These are phyloP conservation scores for Cystobasidiaceae sp. DNA, from an alignment of 1,284 basidiomycete genomes.

Conservation along the genomic window DNA sequence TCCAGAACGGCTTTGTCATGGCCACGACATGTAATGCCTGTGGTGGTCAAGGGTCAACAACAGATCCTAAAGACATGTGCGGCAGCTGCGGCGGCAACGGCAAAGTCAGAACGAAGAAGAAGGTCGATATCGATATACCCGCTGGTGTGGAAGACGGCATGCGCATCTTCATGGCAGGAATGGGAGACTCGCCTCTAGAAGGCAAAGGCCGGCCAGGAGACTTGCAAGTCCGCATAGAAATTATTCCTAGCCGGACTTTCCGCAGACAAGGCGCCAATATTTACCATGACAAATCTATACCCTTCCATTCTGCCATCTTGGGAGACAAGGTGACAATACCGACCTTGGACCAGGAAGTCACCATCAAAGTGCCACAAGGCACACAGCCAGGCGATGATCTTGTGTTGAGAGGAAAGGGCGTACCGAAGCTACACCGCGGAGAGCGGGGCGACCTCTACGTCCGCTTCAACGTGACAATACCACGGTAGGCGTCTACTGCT, in stretches of 20 bases:
- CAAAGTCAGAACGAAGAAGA: conserved; percentile 72
- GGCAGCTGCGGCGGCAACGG: conserved; percentile 78
- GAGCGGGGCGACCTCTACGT: conserved; percentile 79
- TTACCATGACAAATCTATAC: conserved; percentile 85
- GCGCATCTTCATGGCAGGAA: conserved; percentile 75
- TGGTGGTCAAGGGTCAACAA: conserved; percentile 71
- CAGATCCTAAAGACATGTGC: conserved; percentile 76
- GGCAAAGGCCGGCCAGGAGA: conserved; percentile 70
- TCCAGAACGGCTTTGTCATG: conserved; percentile 96
- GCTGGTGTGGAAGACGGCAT: conserved; percentile 95
- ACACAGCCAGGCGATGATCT: conserved; percentile 98
- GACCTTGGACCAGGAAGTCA: conserved; percentile 91
- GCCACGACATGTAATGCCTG: conserved; percentile 83
- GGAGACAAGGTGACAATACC: conserved; percentile 90
- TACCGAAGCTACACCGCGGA: conserved; percentile 54
- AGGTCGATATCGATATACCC: conserved; percentile 78
- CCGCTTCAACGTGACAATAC: conserved; percentile 79
- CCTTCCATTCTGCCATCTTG: conserved; percentile 83
- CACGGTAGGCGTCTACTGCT: conserved; percentile 59
- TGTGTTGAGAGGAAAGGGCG: conserved; percentile 83
- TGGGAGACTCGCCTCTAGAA: conserved; percentile 77
- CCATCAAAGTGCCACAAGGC: conserved; percentile 85
- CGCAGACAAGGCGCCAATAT: conserved; percentile 86
- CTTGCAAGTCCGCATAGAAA: conserved; percentile 79
- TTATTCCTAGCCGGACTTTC: conserved; percentile 77